Evolutionary conservation across 345 rosid genomes (phyloP).

Genomic region (Dimocarpus longan): DNA sequence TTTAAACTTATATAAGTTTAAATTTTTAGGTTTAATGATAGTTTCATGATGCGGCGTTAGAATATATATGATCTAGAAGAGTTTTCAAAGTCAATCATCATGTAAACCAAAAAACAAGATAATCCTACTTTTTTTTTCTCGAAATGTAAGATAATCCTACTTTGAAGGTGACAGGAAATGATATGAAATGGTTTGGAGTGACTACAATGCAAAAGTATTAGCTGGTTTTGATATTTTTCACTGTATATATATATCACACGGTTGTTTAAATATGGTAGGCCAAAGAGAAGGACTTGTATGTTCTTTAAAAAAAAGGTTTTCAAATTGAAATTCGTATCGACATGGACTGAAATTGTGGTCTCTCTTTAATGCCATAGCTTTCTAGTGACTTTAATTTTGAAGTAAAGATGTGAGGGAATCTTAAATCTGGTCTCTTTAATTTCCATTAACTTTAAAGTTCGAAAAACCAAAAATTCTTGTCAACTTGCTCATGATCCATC

Average conservation of each 20-base stretch:
- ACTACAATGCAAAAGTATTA: too few relatives aligned
- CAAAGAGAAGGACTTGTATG: neutral
- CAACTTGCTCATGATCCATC: neutral
- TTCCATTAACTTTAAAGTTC: neutral
- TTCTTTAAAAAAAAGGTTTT: neutral
- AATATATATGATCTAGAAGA: too few relatives aligned
- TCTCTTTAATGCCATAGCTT: neutral
- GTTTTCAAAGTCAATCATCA: too few relatives aligned
- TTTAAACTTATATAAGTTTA: too few relatives aligned
- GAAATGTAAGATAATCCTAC: too few relatives aligned
- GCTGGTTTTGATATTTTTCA: too few relatives aligned
- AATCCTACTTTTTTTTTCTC: too few relatives aligned
- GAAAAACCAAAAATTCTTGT: neutral
- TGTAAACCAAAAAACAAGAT: too few relatives aligned
- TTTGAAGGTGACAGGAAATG: too few relatives aligned
- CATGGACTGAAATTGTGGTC: neutral
- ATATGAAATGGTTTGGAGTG: too few relatives aligned
- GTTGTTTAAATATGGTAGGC: neutral
- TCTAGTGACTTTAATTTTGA: neutral
- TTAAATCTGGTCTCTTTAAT: neutral
- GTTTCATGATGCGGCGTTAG: too few relatives aligned
- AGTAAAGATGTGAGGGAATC: neutral
- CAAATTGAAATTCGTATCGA: neutral
- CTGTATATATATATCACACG: neutral
- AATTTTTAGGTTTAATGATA: too few relatives aligned